phyloP scores from a whole-genome alignment of 75 land plant genomes.

The Picea glauca region DNA sequence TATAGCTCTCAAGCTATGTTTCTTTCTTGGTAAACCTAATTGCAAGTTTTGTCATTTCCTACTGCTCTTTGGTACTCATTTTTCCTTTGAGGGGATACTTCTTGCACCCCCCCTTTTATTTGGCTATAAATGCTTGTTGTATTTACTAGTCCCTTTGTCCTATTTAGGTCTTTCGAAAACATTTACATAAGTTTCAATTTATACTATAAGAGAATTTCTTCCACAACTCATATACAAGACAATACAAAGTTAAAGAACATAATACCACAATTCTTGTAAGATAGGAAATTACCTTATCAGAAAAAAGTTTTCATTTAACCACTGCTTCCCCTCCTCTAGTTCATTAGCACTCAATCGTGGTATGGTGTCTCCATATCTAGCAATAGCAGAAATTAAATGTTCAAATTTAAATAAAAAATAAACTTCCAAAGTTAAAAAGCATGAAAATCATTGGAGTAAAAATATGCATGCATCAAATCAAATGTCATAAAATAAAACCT shows the following conservation, averaged over 20 bases:
- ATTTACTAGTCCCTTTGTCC: no score
- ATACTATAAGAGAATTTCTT: neutral
- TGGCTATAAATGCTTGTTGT: no score
- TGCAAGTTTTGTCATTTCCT: no score
- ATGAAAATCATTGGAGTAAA: neutral
- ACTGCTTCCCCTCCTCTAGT: constrained; percentile 74
- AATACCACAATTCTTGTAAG: neutral
- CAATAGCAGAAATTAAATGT: neutral
- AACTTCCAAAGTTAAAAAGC: neutral
- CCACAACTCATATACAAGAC: neutral
- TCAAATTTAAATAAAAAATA: no score
- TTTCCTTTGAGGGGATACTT: no score
- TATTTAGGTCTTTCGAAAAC: no score
- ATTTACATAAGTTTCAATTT: no score
- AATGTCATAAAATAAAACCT: neutral
- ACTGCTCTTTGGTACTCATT: no score
- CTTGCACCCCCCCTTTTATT: no score
- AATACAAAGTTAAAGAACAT: neutral
- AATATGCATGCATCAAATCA: neutral
- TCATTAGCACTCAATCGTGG: constrained; percentile 69
- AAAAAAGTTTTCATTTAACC: constrained; percentile 75
- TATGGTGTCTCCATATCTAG: constrained; percentile 50
- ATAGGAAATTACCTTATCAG: constrained; percentile 59
- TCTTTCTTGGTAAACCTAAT: no score
- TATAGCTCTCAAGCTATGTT: no score